Evolutionary conservation across 1,139 yeast genomes (phyloP), one percentile per base, ranked within the genome.

Genomic region (Suhomyces bribrorum): DNA sequence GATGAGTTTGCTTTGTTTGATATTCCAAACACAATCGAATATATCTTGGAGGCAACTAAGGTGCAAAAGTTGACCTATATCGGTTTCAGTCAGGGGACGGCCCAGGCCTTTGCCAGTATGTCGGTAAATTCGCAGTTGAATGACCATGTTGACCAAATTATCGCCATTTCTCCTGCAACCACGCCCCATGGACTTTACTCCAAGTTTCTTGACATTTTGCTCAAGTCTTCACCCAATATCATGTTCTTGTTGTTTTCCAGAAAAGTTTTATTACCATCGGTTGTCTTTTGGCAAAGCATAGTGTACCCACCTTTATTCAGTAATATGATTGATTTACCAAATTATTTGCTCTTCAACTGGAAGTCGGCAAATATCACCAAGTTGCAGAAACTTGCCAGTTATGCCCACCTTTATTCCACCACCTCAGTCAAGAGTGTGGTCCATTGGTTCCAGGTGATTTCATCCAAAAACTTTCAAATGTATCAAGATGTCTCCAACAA

Each of bases 391-490:
- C 62, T 82, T 37, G 77, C 86, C 22, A 77, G 88, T 26, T 90
- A 86, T 60, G 80, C 87, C 16, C 96, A 90, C 60, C 66, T 90
- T 37, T 90, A 89, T 63, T 86, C 95, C 1, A 86, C 95, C 17
- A 88, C 97, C 0, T 83, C 94, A 4, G 97, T 89, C 31, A 90
- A 90, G 61, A 80, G 87, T 16, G 92, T 88, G 34, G 97, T 89
- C 25, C 97, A 90, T 62, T 90, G 97, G 97, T 90, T 90, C 59
- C 97, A 90, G 62, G 88, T 90, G 40, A 85, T 90, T 46, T 71
- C 86, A 32, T 73, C 86, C n/a, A 80, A 79, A 30, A 77, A 79
- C 37, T 89, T 90, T 59, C 96, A 88, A 60, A 84, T 90, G 95
- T 90, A 81, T 61, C 90, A 84, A 53, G 96, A 87, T 43, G 12